These are phyloP conservation scores for Tylopilus rubrobrunneus DNA, from an alignment of 768 basidiomycete genomes.

Conservation along the genomic window DNA sequence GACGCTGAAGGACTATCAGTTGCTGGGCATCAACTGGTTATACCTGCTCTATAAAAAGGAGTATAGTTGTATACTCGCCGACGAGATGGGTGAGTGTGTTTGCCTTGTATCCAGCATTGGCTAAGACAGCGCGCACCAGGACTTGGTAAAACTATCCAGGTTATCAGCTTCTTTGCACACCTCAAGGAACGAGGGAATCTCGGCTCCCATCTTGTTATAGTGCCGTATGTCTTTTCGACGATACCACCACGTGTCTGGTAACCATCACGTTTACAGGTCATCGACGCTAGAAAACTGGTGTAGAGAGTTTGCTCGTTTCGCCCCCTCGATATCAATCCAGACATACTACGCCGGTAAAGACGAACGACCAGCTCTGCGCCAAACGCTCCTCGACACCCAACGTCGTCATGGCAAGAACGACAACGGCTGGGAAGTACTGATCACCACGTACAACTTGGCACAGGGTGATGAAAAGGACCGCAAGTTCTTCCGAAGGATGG, in stretches of 20 bases:
- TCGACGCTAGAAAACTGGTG: constrained; percentile 99
- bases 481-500: constrained; percentile 86
- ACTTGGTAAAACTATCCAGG: constrained; percentile 97
- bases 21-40: constrained; percentile 97
- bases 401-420: constrained; percentile 42
- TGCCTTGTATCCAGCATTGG: neutral
- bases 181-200: constrained; percentile 73
- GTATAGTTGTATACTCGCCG: constrained; percentile 93
- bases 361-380: constrained; percentile 70
- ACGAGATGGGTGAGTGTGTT: constrained; percentile 87
- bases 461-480: constrained; percentile 84
- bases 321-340: constrained; percentile 78
- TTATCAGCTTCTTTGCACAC: constrained; percentile 93
- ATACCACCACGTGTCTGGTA: neutral
- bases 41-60: constrained; percentile 76
- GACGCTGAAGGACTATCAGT: constrained; percentile 91
- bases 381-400: constrained; percentile 64
- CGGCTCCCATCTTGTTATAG: constrained; percentile 91
- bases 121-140: constrained; percentile 42
- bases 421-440: constrained; percentile 84
- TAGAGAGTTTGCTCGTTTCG: constrained; percentile 90
- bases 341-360: constrained; percentile 94
- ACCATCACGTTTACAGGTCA: constrained; percentile 48
- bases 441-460: constrained; percentile 95
- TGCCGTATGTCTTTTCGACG: constrained; percentile 64